These are phyloP conservation scores for Penicillium sp. DNA, from an alignment of 2,329 filamentous ascomycete genomes.

Conservation along the genomic window DNA sequence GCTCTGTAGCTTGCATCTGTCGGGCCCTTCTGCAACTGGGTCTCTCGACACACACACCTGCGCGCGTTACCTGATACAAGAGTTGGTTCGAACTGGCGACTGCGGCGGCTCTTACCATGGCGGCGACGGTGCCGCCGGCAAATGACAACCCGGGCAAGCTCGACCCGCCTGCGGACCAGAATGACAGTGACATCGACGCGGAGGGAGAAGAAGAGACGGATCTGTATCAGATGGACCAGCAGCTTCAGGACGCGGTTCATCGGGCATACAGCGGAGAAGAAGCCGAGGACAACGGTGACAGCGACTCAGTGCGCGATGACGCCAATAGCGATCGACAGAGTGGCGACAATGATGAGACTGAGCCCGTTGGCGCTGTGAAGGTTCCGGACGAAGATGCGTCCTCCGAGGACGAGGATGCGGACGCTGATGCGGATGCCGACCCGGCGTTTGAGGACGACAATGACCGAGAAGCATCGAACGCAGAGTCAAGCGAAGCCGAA, in stretches of 20 bases:
- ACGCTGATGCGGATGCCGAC: slow-evolving; percentile 44
- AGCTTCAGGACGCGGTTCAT: slow-evolving; percentile 39
- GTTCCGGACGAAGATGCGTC: slow-evolving; percentile 29
- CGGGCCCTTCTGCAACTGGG: slow-evolving; percentile 18
- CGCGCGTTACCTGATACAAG: slow-evolving; percentile 5
- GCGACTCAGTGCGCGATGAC: slow-evolving; percentile 23
- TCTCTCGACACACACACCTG: slow-evolving; percentile 1
- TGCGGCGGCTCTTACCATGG: slow-evolving; percentile 40
- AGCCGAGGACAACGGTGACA: slow-evolving; percentile 26
- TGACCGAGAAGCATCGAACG: slow-evolving; percentile 39
- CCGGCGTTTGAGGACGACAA: slow-evolving; percentile 44
- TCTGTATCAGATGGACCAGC: slow-evolving; percentile 41
- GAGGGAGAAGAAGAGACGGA: slow-evolving; percentile 47
- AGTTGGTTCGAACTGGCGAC: slow-evolving; percentile 37
- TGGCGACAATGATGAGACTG: slow-evolving; percentile 47
- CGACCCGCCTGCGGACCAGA: slow-evolving; percentile 32
- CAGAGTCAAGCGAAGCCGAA: slow-evolving; percentile 51
- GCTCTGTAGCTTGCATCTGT: slow-evolving; percentile 29
- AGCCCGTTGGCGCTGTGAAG: slow-evolving; percentile 40
- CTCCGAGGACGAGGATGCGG: slow-evolving; percentile 40
- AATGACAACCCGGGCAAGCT: slow-evolving; percentile 34
- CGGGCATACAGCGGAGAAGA: slow-evolving; percentile 35
- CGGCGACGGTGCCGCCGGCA: slow-evolving; percentile 41
- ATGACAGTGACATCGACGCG: slow-evolving; percentile 45
- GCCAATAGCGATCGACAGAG: slow-evolving; percentile 34